Conservation (phyloP, 176 grass and related monocot genomes). For the Raddia distichophylla region DNA sequence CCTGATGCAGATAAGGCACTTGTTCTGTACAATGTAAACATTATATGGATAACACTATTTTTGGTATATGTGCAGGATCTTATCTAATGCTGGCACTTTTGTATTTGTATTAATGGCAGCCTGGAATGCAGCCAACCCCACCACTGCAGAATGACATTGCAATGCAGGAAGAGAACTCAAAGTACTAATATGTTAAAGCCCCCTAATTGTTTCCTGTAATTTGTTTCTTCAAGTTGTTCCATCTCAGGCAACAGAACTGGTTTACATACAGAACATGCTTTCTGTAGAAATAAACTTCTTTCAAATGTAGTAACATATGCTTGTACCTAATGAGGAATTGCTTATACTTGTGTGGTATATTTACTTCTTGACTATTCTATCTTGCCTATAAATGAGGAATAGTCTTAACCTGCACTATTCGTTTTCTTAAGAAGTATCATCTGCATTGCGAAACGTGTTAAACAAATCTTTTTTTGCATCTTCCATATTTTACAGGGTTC, state of each 20-base stretch:
- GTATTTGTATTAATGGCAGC: constrained; percentile 56
- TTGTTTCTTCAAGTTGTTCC: background rate
- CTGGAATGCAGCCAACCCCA: constrained; percentile 55
- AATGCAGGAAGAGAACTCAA: constrained; percentile 81
- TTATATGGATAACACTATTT: constrained; percentile 26
- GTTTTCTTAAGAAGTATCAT: constrained; percentile 13
- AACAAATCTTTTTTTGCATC: background rate
- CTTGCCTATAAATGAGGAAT: background rate
- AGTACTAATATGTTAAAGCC: constrained; percentile 56
- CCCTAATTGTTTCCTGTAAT: background rate
- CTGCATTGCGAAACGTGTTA: constrained; percentile 14
- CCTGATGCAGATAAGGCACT: constrained; percentile 76
- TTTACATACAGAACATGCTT: constrained; percentile 33
- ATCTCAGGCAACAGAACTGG: background rate
- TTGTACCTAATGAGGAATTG: constrained; percentile 9
- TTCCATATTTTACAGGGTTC: constrained; percentile 59
- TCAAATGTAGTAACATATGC: constrained; percentile 17
- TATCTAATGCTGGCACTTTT: constrained; percentile 39
- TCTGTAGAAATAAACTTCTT: background rate
- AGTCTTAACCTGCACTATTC: background rate
- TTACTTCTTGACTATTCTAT: constrained; percentile 13
- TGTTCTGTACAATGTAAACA: constrained; percentile 85
- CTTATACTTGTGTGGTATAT: background rate
- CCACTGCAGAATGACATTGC: constrained; percentile 53
- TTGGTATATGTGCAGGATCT: constrained; percentile 13